These are phyloP conservation scores for Tulasnella sp. DNA, from an alignment of 768 basidiomycete species.

Conservation along the genomic window DNA sequence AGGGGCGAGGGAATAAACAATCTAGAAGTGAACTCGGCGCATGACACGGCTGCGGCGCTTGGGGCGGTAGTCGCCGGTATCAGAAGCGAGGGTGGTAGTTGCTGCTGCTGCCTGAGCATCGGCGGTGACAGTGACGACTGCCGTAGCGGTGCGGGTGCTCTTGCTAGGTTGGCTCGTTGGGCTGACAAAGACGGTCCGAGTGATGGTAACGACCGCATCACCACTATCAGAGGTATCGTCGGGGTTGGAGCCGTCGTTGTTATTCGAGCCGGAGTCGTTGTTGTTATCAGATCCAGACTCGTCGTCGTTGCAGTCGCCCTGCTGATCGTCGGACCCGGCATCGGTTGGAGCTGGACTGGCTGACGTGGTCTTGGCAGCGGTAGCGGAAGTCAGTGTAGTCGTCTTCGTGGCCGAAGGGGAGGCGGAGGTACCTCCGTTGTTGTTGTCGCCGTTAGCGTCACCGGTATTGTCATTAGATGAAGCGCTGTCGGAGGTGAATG, in stretches of 20 bases:
- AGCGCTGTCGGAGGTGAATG: not conserved
- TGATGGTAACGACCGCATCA: not conserved
- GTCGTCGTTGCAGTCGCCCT: not conserved
- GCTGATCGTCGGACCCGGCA: not conserved
- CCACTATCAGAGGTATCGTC: not conserved
- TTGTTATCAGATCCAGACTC: not conserved
- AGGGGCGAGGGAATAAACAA: not conserved
- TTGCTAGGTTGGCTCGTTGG: not conserved
- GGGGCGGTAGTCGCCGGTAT: slow-evolving; percentile 11
- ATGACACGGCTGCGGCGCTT: slow-evolving; percentile 14
- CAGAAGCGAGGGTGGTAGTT: slow-evolving; percentile 6
- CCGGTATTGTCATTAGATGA: not conserved
- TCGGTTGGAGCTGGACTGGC: not conserved
- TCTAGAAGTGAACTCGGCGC: slow-evolving; percentile 1
- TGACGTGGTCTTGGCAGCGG: not conserved
- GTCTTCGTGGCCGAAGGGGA: slow-evolving; percentile 1
- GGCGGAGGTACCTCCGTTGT: slow-evolving; percentile 10
- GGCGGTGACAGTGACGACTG: not conserved
- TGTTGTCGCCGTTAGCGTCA: not conserved
- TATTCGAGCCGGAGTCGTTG: not conserved
- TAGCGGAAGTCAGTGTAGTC: slow-evolving; percentile 18
- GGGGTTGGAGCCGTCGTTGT: not conserved
- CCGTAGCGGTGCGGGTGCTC: not conserved
- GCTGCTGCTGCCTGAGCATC: slow-evolving; percentile 22
- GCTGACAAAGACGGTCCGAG: not conserved